Conservation (phyloP, 2,329 filamentous ascomycete species). For the Akanthomyces muscarius region DNA sequence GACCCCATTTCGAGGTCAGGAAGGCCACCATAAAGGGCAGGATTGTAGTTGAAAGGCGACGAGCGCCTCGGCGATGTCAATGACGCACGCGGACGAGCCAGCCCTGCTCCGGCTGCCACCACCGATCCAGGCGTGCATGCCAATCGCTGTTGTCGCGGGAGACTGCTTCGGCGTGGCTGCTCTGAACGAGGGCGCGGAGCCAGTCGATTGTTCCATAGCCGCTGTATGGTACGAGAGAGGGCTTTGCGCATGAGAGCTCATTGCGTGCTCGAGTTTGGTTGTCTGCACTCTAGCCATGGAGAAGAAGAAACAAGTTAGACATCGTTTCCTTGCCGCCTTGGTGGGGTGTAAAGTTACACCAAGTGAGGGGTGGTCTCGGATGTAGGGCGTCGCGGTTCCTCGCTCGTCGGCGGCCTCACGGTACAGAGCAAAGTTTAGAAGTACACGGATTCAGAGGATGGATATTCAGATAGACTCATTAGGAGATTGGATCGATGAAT, state of each 20-base stretch:
- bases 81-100: slow-evolving; percentile 83
- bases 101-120: slow-evolving; percentile 61
- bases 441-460: not conserved
- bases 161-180: not conserved
- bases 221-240: not conserved
- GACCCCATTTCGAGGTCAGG: slow-evolving; percentile 95
- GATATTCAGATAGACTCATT: no score
- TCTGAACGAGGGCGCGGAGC: slow-evolving; percentile 11
- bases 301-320: not conserved
- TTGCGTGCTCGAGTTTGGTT: not conserved
- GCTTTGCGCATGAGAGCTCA: not conserved
- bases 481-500: no score
- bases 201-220: slow-evolving; percentile 7
- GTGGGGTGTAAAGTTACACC: not conserved
- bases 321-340: not conserved
- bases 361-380: not conserved
- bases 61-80: slow-evolving; percentile 76
- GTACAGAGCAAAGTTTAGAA: not conserved
- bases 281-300: not conserved
- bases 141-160: not conserved
- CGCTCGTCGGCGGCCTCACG: not conserved
- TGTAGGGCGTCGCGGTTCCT: not conserved
- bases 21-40: slow-evolving; percentile 98
- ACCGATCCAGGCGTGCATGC: not conserved
- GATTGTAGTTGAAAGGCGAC: slow-evolving; percentile 88